Evolutionary conservation across 306 rosid species (phyloP).

Genomic region (Quercus wislizeni): DNA sequence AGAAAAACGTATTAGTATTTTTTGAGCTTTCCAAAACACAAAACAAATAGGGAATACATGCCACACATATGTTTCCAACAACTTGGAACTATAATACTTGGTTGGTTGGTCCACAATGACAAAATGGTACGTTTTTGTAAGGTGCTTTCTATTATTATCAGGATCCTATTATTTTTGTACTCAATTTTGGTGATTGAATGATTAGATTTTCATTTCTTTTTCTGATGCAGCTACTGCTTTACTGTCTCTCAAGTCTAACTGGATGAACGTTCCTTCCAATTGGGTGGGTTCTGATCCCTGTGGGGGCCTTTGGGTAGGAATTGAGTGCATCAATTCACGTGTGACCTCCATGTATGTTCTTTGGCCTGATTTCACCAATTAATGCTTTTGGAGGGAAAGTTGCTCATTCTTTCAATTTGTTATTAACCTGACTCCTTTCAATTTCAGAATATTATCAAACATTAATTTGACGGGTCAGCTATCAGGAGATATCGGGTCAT

Average conservation of each 20-base stretch:
- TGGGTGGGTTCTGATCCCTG: slow-evolving; percentile 45
- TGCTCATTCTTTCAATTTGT: neutral
- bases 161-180: neutral
- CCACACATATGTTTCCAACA: no score
- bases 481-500: neutral
- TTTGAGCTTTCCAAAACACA: no score
- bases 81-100: neutral
- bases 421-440: neutral
- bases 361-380: neutral
- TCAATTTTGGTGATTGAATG: neutral
- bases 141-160: neutral
- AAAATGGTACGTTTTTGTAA: neutral
- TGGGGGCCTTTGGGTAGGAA: slow-evolving; percentile 39
- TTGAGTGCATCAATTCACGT: slow-evolving; percentile 27
- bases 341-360: slow-evolving; percentile 31
- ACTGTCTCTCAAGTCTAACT: neutral
- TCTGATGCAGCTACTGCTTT: slow-evolving; percentile 28
- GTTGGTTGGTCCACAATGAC: neutral
- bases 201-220: neutral
- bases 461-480: neutral
- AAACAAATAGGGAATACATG: no score
- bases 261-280: slow-evolving; percentile 27
- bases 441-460: neutral
- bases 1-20: no score
- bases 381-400: neutral